These are phyloP conservation scores for Datisca glomerata DNA, from an alignment of 306 rosid genomes.

Conservation along the genomic window DNA sequence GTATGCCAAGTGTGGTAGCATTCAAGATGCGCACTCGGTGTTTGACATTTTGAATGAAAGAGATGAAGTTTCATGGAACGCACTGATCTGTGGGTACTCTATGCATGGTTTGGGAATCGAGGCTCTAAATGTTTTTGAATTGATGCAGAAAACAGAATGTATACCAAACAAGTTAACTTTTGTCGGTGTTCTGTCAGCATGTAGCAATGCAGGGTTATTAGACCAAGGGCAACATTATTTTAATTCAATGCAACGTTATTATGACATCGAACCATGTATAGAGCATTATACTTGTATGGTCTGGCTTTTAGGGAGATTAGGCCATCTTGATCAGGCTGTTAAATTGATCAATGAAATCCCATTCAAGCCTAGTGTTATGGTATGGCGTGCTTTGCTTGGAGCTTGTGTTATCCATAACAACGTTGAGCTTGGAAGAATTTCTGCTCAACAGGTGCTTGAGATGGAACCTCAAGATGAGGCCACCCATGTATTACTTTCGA, in stretches of 20 bases:
- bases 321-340: slow-evolving; percentile 52
- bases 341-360: slow-evolving; percentile 56
- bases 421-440: slow-evolving; percentile 40
- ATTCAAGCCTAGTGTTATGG: slow-evolving; percentile 65
- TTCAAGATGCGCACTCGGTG: slow-evolving; percentile 26
- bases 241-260: slow-evolving; percentile 25
- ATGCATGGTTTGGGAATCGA: slow-evolving; percentile 30
- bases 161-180: slow-evolving; percentile 32
- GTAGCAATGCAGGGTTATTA: slow-evolving; percentile 36
- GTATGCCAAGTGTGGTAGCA: slow-evolving; percentile 42
- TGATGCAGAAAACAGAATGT: slow-evolving; percentile 26
- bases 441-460: slow-evolving; percentile 51
- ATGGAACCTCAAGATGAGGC: slow-evolving; percentile 76
- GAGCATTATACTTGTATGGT: slow-evolving; percentile 80
- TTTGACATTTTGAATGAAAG: slow-evolving; percentile 25
- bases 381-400: slow-evolving; percentile 76
- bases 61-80: slow-evolving; percentile 39
- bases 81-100: slow-evolving; percentile 38
- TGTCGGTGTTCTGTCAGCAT: slow-evolving; percentile 39
- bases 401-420: slow-evolving; percentile 68
- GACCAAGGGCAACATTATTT: slow-evolving; percentile 37
- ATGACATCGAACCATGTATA: slow-evolving; percentile 45
- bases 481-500: slow-evolving; percentile 60
- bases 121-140: slow-evolving; percentile 27
- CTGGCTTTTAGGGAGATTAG: slow-evolving; percentile 46